Base-by-base conservation (phyloP, 345 rosid species). In the Eucalyptus guilfoylei region DNA sequence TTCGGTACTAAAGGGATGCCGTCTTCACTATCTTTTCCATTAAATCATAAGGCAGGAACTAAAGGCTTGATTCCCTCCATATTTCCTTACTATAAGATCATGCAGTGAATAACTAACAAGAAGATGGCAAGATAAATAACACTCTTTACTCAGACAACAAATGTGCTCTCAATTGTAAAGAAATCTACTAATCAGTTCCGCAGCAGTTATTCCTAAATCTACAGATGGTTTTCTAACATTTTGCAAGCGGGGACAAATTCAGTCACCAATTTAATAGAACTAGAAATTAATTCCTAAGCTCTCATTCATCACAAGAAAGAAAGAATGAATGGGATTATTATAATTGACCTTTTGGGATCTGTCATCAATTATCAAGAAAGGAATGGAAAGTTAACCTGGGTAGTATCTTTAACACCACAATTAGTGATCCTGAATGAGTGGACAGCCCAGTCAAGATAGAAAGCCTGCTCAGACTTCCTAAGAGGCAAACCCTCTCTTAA, bases 361-460 rank as follows among this genome's bases (percentile, higher is more conserved):
- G 44, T 72, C 81, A 37, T 72, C 80, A 10, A 21, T 26, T 72
- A 54, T 64, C 86, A 6, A 6, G 80, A 50, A 86, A 42, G 45
- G 67, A 58, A 34, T 40, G 72, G 26, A 37, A 26, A 60, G 37
- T 89, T 49, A 88, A 96, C 99, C 97, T 97, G 99, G 87, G 98
- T 96, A 86, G 98, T 94, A 93, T 97, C 99, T 92, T 92, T 87
- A 42, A 96, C 98, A 48, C 99, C 99, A 49, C 91, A 89, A 91
- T 97, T 97, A 88, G 98, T 97, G 93, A 97, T 97, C 92, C 99
- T 94, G 94, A 97, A 97, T 87, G 99, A 97, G 95, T 96, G 99
- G 49, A 96, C 99, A 16, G 99, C 99, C 99, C 99, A 97, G 40
- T 96, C 97, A 91, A 96, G 93, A 95, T 96, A 97, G 95, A 95